phyloP scores from a whole-genome alignment of 768 basidiomycete species.

The Kwoniella dejecticola region DNA sequence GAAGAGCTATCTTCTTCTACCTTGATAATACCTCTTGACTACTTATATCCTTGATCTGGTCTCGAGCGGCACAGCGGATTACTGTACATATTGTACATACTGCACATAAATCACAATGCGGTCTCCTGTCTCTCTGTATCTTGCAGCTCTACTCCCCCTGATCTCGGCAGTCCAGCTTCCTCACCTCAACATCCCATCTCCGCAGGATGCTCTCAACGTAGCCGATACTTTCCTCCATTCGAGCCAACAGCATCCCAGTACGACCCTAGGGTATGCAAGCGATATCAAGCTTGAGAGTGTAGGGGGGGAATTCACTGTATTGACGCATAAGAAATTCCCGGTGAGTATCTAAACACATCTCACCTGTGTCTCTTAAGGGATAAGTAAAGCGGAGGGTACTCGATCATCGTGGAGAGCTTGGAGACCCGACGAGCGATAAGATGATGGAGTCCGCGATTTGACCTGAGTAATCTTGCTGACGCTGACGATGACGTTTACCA shows the following conservation, averaged over 20 bases:
- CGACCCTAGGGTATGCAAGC: slow-evolving; percentile 32
- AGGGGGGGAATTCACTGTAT: slow-evolving; percentile 33
- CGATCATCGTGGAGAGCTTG: too few species aligned
- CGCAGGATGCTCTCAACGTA: slow-evolving; percentile 34
- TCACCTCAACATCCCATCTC: slow-evolving; percentile 28
- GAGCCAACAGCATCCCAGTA: slow-evolving; percentile 6
- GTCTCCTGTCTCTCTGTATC: neutral
- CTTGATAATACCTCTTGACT: too few species aligned
- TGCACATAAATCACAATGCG: too few species aligned
- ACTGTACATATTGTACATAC: too few species aligned
- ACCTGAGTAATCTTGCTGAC: neutral
- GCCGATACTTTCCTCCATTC: slow-evolving; percentile 35
- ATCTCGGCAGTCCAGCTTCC: slow-evolving; percentile 36
- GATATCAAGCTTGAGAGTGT: slow-evolving; percentile 41
- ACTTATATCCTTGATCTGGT: too few species aligned
- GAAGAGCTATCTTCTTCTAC: too few species aligned
- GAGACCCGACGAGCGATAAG: too few species aligned
- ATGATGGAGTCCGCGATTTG: too few species aligned
- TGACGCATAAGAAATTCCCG: slow-evolving; percentile 40
- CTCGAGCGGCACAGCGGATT: too few species aligned
- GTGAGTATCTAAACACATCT: slow-evolving; percentile 18
- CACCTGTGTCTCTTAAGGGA: too few species aligned
- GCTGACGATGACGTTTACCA: neutral
- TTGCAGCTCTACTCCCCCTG: slow-evolving; percentile 18
- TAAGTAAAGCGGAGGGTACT: too few species aligned